These are phyloP conservation scores for Tuber indicum DNA, from an alignment of 495 filamentous ascomycete genomes.

Conservation along the genomic window DNA sequence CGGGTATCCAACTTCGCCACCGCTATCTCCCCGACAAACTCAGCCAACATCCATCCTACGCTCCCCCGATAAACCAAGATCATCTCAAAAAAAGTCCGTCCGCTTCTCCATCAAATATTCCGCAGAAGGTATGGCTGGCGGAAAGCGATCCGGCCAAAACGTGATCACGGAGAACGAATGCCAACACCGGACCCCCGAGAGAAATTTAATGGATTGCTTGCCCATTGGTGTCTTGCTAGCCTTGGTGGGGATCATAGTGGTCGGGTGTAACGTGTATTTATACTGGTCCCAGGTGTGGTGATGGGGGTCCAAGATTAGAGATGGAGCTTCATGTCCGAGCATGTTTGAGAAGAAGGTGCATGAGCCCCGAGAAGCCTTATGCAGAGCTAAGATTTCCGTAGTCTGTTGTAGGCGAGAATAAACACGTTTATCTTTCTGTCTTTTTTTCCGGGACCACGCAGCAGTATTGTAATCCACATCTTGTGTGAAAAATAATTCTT, in stretches of 20 bases:
- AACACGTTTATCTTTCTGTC: background rate
- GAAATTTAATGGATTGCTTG: background rate
- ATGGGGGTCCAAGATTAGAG: background rate
- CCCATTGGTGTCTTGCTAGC: background rate
- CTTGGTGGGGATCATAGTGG: background rate
- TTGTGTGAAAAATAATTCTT: background rate
- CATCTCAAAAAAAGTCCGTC: background rate
- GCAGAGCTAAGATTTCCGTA: background rate
- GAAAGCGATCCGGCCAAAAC: background rate
- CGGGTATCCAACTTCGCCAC: background rate
- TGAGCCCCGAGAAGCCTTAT: too few relatives aligned
- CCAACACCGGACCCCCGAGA: background rate
- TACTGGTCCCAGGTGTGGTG: background rate
- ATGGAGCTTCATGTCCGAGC: background rate
- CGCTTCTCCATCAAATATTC: background rate
- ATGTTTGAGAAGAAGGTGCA: background rate
- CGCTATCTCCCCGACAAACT: too few relatives aligned
- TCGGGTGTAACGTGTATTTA: background rate
- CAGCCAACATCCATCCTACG: background rate
- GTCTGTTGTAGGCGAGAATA: background rate
- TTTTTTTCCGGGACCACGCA: background rate
- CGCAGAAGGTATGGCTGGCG: background rate
- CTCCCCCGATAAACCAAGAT: background rate
- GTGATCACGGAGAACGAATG: background rate
- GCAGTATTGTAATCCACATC: background rate